These are phyloP conservation scores for Ilex paraguariensis DNA, from an alignment of 305 asterid species.

Conservation along the genomic window DNA sequence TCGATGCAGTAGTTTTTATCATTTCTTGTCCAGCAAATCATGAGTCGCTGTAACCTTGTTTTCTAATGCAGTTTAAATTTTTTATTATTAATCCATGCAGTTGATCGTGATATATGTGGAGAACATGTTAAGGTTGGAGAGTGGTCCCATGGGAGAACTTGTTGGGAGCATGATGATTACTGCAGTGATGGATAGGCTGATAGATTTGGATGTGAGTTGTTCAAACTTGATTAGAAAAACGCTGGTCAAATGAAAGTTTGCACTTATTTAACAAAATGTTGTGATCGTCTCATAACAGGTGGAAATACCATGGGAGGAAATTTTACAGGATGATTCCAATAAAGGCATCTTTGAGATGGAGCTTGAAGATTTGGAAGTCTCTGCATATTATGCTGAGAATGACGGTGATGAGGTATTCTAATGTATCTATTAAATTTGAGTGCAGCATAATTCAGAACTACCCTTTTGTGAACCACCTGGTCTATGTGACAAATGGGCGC, in stretches of 20 bases:
- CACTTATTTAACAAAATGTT: constrained; percentile 4
- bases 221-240: constrained; percentile 2
- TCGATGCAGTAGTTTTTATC: no score
- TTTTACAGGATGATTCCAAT: constrained; percentile 65
- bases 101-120: constrained; percentile 58
- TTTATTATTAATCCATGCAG: constrained; percentile 30
- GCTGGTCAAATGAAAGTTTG: constrained; percentile 1
- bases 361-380: constrained; percentile 70
- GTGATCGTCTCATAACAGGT: constrained; percentile 39
- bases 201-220: constrained; percentile 85
- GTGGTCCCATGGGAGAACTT: constrained; percentile 55
- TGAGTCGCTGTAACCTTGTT: no score
- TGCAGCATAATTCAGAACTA: no score
- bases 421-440: constrained; percentile 1
- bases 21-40: no score
- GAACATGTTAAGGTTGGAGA: constrained; percentile 84
- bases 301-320: constrained; percentile 81
- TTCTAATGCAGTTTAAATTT: no score
- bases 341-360: constrained; percentile 87
- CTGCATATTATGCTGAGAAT: constrained; percentile 36
- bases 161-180: constrained; percentile 66
- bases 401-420: constrained; percentile 53
- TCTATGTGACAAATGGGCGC: no score
- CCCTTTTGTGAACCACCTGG: no score
- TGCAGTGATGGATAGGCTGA: constrained; percentile 56